Evolutionary conservation across 2,329 filamentous ascomycete species (phyloP).

Genomic region (Blumeria hordei): DNA sequence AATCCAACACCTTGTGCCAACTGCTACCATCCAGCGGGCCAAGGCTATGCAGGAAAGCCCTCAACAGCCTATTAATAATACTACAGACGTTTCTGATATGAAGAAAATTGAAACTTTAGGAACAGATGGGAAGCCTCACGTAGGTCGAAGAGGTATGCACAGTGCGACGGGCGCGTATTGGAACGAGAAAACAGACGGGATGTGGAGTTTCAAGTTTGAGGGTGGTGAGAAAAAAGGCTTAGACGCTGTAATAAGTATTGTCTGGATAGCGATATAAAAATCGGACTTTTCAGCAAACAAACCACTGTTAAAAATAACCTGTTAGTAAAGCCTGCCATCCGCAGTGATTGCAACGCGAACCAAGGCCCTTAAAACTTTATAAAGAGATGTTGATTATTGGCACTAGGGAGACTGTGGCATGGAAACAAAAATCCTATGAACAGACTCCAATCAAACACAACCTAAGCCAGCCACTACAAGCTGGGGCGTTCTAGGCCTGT

Average conservation of each 20-base stretch:
- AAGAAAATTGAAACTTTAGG: constrained; percentile 19
- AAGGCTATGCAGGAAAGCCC: constrained; percentile 18
- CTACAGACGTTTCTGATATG: constrained; percentile 14
- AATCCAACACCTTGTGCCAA: constrained; percentile 70
- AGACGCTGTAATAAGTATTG: constrained; percentile 46
- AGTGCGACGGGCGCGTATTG: constrained; percentile 66
- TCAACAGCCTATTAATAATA: constrained; percentile 14
- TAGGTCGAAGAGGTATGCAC: constrained; percentile 76
- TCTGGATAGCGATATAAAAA: constrained; percentile 34
- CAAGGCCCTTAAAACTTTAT: too few relatives aligned
- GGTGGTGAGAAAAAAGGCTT: constrained; percentile 40
- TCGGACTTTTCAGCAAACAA: too few relatives aligned
- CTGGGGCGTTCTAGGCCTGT: too few relatives aligned
- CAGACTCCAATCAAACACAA: too few relatives aligned
- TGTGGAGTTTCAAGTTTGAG: constrained; percentile 76
- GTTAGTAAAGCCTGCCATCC: too few relatives aligned
- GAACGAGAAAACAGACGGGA: constrained; percentile 77
- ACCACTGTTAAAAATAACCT: too few relatives aligned
- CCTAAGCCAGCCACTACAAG: too few relatives aligned
- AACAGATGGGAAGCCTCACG: constrained; percentile 42
- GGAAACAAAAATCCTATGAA: too few relatives aligned
- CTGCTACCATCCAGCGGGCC: constrained; percentile 36
- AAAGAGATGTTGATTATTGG: too few relatives aligned
- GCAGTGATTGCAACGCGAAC: too few relatives aligned
- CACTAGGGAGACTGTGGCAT: too few relatives aligned